These are phyloP conservation scores for Phellopilus nigrolimitatus DNA, from an alignment of 1,284 basidiomycete genomes.

Conservation along the genomic window DNA sequence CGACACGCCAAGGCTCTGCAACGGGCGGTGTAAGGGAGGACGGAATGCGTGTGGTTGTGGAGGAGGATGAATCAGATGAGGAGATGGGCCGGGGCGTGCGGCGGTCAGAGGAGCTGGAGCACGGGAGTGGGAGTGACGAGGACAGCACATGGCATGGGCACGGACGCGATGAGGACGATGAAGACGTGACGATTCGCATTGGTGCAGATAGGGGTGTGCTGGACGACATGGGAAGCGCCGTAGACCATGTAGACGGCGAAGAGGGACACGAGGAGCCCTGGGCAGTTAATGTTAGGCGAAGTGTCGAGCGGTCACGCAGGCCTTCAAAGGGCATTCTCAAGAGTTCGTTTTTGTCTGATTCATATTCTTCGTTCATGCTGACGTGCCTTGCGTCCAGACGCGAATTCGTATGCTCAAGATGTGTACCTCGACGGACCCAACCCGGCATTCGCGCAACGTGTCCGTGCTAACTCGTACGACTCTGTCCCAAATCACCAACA, in stretches of 20 bases:
- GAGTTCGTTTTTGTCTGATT: constrained; percentile 48
- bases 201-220: constrained; percentile 36
- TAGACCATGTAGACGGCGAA: constrained; percentile 47
- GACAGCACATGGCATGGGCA: constrained; percentile 34
- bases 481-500: constrained; percentile 44
- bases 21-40: constrained; percentile 40
- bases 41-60: constrained; percentile 60
- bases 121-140: constrained; percentile 69
- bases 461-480: constrained; percentile 79
- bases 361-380: constrained; percentile 22
- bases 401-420: constrained; percentile 59
- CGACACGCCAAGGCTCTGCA: constrained; percentile 31
- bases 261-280: constrained; percentile 62
- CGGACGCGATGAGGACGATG: constrained; percentile 60
- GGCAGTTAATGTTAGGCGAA: constrained; percentile 66
- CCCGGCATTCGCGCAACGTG: constrained; percentile 42
- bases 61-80: constrained; percentile 57
- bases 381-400: constrained; percentile 41
- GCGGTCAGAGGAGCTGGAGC: constrained; percentile 29
- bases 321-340: constrained; percentile 89
- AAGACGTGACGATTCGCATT: constrained; percentile 71
- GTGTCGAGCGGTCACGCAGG: constrained; percentile 54
- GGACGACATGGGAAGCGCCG: constrained; percentile 20
- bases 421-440: constrained; percentile 41
- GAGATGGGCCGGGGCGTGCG: constrained; percentile 36